phyloP scores from a whole-genome alignment of 805 yeast species.

The Candida ascalaphidarum region DNA sequence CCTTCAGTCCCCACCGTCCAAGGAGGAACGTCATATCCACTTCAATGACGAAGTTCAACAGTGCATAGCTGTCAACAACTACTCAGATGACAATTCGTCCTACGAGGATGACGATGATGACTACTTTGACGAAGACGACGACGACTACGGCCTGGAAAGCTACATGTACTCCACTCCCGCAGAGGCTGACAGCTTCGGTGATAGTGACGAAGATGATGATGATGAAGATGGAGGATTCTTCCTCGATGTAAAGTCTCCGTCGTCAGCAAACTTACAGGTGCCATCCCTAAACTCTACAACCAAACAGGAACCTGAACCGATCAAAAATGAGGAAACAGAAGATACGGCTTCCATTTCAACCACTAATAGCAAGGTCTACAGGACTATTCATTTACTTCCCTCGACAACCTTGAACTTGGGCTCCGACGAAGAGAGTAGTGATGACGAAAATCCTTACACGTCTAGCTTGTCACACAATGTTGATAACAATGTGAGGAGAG shows the following conservation, averaged over 20 bases:
- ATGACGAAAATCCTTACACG: slow-evolving; percentile 43
- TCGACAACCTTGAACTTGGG: slow-evolving; percentile 80
- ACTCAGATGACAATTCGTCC: slow-evolving; percentile 4
- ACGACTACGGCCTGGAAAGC: slow-evolving; percentile 9
- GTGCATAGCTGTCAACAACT: slow-evolving; percentile 63
- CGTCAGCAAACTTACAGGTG: slow-evolving; percentile 17
- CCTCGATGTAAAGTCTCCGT: slow-evolving; percentile 42
- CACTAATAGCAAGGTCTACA: slow-evolving; percentile 19
- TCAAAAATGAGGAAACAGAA: slow-evolving; percentile 11
- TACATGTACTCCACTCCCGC: slow-evolving; percentile 5
- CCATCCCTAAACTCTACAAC: slow-evolving; percentile 8
- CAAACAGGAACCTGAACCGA: slow-evolving; percentile 3
- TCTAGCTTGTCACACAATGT: slow-evolving; percentile 64
- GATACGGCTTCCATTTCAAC: slow-evolving; percentile 23
- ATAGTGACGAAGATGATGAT: slow-evolving; percentile 34
- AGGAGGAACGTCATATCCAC: slow-evolving; percentile 66
- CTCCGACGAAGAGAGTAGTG: slow-evolving; percentile 53
- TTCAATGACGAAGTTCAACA: slow-evolving; percentile 93
- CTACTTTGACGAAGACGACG: slow-evolving; percentile 12
- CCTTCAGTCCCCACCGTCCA: slow-evolving; percentile 3
- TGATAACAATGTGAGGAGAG: slow-evolving; percentile 51
- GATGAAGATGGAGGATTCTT: slow-evolving; percentile 68
- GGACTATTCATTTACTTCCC: slow-evolving; percentile 74
- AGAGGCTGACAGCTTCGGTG: slow-evolving; percentile 17
- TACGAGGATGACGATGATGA: slow-evolving; percentile 8